phyloP scores from a whole-genome alignment of 2,329 filamentous ascomycete species.

The Knufia fluminis region DNA sequence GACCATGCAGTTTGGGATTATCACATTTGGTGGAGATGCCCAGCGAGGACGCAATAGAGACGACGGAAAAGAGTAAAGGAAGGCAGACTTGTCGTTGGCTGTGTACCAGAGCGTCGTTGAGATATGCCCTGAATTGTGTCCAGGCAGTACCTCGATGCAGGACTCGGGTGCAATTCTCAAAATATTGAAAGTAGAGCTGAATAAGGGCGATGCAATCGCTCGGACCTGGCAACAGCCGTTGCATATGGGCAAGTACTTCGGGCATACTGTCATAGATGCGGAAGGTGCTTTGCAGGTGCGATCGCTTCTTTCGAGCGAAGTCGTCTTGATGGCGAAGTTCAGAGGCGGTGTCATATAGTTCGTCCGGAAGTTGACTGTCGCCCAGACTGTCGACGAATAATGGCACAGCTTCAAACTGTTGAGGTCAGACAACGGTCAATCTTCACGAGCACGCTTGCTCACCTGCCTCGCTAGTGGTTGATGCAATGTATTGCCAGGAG shows the following conservation, averaged over 20 bases:
- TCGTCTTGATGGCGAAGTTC: constrained; percentile 6
- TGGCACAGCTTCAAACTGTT: constrained; percentile 1
- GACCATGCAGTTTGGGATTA: constrained; percentile 4
- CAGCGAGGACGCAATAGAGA: constrained; percentile 14
- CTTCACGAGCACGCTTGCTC: neutral
- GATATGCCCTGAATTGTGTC: constrained; percentile 14
- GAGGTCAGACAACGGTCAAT: neutral
- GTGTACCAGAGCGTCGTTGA: constrained; percentile 12
- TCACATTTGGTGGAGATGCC: constrained; percentile 18
- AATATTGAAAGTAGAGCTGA: constrained; percentile 20
- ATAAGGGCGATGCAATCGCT: constrained; percentile 15
- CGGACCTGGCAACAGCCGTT: neutral
- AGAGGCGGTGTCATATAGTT: neutral
- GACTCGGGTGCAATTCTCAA: constrained; percentile 22
- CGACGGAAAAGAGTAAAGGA: constrained; percentile 17
- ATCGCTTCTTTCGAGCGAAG: constrained; percentile 2
- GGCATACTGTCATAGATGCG: constrained; percentile 11
- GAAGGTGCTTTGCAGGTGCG: constrained; percentile 11
- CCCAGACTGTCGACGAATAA: neutral
- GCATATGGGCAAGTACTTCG: constrained; percentile 10
- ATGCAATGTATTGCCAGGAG: no score
- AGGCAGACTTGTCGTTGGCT: constrained; percentile 16
- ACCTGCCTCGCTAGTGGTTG: neutral
- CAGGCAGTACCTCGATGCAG: constrained; percentile 16
- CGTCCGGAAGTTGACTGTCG: neutral